phyloP scores from a whole-genome alignment of 2,329 filamentous ascomycete genomes.

The Endoconidiophora laricicola region DNA sequence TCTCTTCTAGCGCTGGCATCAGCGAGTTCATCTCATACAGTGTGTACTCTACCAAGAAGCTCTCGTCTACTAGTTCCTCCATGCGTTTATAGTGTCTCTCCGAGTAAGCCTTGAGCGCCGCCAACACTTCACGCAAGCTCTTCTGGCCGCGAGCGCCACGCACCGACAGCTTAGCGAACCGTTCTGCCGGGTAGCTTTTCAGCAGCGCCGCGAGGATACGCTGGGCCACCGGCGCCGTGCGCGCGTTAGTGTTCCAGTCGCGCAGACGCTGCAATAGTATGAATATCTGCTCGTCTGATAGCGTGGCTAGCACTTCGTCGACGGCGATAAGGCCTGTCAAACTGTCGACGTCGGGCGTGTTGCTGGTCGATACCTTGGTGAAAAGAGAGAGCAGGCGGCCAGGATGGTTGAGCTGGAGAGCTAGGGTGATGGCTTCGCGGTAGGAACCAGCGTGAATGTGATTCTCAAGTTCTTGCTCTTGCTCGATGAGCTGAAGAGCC shows the following conservation, averaged over 20 bases:
- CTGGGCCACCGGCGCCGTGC: constrained; percentile 73
- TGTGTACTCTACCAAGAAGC: constrained; percentile 86
- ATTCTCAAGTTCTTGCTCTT: constrained; percentile 88
- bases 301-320: constrained; percentile 62
- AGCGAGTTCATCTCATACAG: constrained; percentile 79
- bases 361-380: constrained; percentile 54
- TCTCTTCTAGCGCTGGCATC: constrained; percentile 25
- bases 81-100: constrained; percentile 82
- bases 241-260: constrained; percentile 95
- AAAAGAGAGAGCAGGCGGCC: constrained; percentile 73
- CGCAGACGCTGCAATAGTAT: constrained; percentile 63
- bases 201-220: constrained; percentile 67
- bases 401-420: constrained; percentile 86
- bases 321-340: constrained; percentile 52
- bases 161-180: constrained; percentile 54
- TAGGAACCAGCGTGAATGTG: constrained; percentile 79
- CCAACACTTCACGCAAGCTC: constrained; percentile 67
- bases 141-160: constrained; percentile 40
- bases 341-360: constrained; percentile 42
- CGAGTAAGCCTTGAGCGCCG: constrained; percentile 78
- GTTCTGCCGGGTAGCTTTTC: constrained; percentile 61
- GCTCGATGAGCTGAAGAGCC: constrained; percentile 67
- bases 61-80: constrained; percentile 85
- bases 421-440: constrained; percentile 80
- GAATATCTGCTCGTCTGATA: constrained; percentile 77